Conservation (phyloP, 306 rosid species). For the Fagus sylvatica region DNA sequence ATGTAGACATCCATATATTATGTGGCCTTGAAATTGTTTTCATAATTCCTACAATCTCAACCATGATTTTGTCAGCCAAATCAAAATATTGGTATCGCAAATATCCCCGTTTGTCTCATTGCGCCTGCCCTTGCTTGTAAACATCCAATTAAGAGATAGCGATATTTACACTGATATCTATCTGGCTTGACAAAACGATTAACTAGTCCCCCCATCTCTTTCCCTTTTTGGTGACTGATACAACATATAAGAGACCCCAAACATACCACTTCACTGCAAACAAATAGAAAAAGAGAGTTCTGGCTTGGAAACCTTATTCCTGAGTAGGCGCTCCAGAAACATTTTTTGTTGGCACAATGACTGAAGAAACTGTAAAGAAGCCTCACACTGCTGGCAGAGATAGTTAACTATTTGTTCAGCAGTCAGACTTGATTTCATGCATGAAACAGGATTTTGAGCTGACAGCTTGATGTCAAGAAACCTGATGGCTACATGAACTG, state of each 20-base stretch:
- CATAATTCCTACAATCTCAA: not conserved
- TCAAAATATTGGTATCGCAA: not conserved
- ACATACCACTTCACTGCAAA: not conserved
- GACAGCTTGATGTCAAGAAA: slow-evolving; percentile 43
- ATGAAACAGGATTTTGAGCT: slow-evolving; percentile 21
- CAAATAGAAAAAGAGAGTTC: slow-evolving; percentile 7
- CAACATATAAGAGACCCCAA: slow-evolving; percentile 1
- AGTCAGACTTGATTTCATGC: slow-evolving; percentile 27
- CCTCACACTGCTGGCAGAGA: slow-evolving; percentile 59
- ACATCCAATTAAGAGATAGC: not conserved
- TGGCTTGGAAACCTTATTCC: slow-evolving; percentile 48
- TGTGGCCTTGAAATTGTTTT: not conserved
- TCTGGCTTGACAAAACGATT: not conserved
- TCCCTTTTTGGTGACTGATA: not conserved
- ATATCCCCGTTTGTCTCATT: not conserved
- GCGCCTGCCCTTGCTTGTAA: not conserved
- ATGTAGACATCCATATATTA: not conserved
- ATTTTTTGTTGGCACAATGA: slow-evolving; percentile 54
- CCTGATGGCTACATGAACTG: slow-evolving; percentile 40
- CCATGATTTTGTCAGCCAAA: slow-evolving; percentile 3
- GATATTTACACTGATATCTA: not conserved
- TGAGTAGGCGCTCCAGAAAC: slow-evolving; percentile 53
- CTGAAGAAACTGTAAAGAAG: slow-evolving; percentile 62
- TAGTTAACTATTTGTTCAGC: slow-evolving; percentile 39
- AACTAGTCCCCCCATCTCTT: not conserved